Base-by-base conservation (phyloP, 805 yeast genomes). In the Candida pseudofarinosa region DNA sequence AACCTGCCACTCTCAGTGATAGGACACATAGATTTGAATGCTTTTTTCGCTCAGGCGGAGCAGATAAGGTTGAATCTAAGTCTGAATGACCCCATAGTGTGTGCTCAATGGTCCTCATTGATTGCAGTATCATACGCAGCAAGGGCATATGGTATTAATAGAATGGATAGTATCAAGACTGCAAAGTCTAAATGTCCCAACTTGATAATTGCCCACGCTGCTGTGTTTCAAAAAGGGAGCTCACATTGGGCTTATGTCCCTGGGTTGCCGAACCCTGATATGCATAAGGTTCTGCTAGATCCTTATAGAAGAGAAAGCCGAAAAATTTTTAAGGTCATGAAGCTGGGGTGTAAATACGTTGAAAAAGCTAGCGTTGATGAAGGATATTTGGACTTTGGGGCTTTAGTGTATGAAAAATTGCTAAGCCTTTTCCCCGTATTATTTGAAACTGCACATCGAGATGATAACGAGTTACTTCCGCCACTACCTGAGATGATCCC, bases 331-430 rank as follows among this genome's bases (percentile, higher is more conserved):
- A 69, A 77, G 30, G 65, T 91, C 0, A 74, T 93, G 53, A 75
- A 76, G 43, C 58, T 66, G 5, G 69, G 73, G 45, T 86, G 91
- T 56, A 83, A 79, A 44, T 52, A 74, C 13, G 88, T 88, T 0
- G 96, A 93, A 60, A 90, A 90, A 64, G 98, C 97, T 0, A 88
- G 97, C 63, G 93, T 90, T 15, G 99, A 93, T 63, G 99, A 93
- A 63, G 82, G 89, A 38, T 93, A 85, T 57, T 50, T 93, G 51
- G 97, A 93, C 63, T 60, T 93, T 33, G 96, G 97, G 0, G 67
- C 85, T 32, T 51, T 77, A 18, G 77, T 88, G 0, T 73, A 77
- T 51, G 45, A 58, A 1, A 64, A 58, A 39, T 60, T 81, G 8
- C 37, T 71, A 2, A 63, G 63, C 10, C 32, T 62, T 2, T 76